Evolutionary conservation across 495 filamentous ascomycete genomes (phyloP), one percentile per base, ranked within the genome.

Genomic region (Penicillium ucsense): DNA sequence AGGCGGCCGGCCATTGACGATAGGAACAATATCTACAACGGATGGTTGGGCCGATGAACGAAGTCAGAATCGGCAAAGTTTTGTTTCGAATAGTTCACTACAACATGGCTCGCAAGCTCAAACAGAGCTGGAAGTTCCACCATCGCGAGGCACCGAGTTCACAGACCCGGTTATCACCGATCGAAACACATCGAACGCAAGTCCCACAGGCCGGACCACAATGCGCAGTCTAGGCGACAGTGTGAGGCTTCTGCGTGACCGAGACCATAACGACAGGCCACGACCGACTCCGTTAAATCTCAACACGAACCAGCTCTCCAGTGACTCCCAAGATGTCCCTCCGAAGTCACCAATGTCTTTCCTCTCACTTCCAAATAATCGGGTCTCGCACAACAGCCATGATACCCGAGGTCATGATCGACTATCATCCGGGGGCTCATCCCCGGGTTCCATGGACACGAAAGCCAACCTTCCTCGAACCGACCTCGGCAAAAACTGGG

Each of bases 131-230:
- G 83, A 88, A 43, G 60, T 56, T 42, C 86, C 85, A 29, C 81
- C 81, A 6, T 91, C 88, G 8, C 72, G 86, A 50, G 86, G 84
- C 30, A 91, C 88, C 6, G 87, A 92, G 50, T 78, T 79, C 56
- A 91, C 87, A 38, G 86, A 85, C 43, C 70, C 68, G 6, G 67
- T 75, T 33, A 65, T 73, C 10, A 72, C 75, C 43, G 86, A 88
- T 50, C 76, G 80, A 49, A 76, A 79, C 42, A 88, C 84, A 0
- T 79, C 81, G 38, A 88, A 84, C 54, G 84, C 85, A 0, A 89
- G 85, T 52, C 86, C 84, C 31, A 85, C 79, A 3, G 78, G 79
- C 12, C 73, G 85, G 54, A 76, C 79, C 36, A 80, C 83, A 3
- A 69, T 76, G 27, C 62, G 77, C 45, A 91, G 86, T 59, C 42